phyloP scores from a whole-genome alignment of 148 eudicot genomes.

The Silene conica region DNA sequence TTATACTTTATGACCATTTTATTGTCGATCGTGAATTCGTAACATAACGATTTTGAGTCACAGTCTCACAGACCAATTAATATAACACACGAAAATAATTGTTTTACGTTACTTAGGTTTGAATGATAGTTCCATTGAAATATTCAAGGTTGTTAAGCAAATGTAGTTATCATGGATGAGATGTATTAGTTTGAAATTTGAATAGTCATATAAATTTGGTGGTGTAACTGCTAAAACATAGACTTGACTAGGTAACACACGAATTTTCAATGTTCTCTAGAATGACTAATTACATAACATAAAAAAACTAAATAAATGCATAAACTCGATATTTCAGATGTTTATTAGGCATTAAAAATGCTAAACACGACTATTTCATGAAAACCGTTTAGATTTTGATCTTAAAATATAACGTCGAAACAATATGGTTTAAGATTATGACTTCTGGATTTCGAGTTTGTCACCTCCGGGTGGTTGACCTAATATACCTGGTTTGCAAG shows the following conservation, averaged over 20 bases:
- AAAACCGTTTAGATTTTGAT: too few species aligned
- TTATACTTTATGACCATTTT: too few species aligned
- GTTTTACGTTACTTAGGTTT: background rate
- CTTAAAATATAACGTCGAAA: background rate
- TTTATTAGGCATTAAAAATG: too few species aligned
- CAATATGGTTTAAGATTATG: background rate
- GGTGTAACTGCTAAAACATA: constrained; percentile 12
- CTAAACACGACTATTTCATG: too few species aligned
- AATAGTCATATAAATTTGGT: constrained; percentile 14
- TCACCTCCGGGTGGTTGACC: too few species aligned
- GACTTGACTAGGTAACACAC: constrained; percentile 26
- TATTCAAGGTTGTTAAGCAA: background rate
- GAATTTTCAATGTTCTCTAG: constrained; percentile 8
- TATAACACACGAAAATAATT: background rate
- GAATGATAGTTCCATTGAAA: background rate
- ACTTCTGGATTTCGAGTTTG: too few species aligned
- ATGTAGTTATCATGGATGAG: constrained; percentile 9
- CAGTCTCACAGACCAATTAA: too few species aligned
- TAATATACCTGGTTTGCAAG: too few species aligned
- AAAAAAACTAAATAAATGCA: too few species aligned
- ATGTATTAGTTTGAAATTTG: background rate
- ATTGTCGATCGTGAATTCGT: too few species aligned
- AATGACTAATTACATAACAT: background rate
- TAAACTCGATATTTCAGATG: too few species aligned
- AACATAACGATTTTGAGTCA: too few species aligned